Evolutionary conservation across 352 stramenopile species (phyloP), one percentile per base, ranked within the genome.

Genomic region (Blastocystis sp.): DNA sequence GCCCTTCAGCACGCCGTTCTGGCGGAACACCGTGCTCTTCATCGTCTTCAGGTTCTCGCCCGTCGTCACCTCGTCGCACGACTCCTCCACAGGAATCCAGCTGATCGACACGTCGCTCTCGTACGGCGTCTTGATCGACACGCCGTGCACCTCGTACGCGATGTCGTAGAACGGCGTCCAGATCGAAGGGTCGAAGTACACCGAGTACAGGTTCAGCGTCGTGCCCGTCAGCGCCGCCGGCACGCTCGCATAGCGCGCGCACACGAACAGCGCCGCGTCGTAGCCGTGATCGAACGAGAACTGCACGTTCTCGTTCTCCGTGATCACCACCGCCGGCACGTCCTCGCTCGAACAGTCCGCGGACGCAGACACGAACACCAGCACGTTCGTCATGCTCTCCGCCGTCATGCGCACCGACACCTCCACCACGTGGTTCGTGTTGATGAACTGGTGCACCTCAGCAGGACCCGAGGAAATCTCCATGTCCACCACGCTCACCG

Each of bases 141-240:
- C 74, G 51, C 74, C 74, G 4, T 3, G 16, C 19, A 85, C 26
- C 16, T 51, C 9, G 29, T 69, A 85, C 31, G 24, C 16, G n/a
- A 85, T 66, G 41, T 59, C 74, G 29, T 69, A 85, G 74, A 85
- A 85, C 51, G 74, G 74, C 66, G 50, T 85, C 74, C 74, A 85
- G 19, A 50, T 29, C 12, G 35, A 12, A 6, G 74, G 74, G 45
- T 85, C 74, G 74, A 85, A 85, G 74, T n/a, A 67, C 31, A 69
- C 74, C 12, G 74, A 85, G 61, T 85, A 85, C 55, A 85, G 26
- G 45, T 67, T 31, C 74, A 85, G 31, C 26, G 45, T 41, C 2
- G 74, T 63, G 41, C 50, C 74, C 24, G n/a, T 39, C 33, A 2
- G 29, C 10, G 24, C 1, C 31, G 50, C 41, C 19, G 51, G 10